Base-by-base conservation (phyloP, 2,329 filamentous ascomycete species). In the Pezicula neosporulosa region DNA sequence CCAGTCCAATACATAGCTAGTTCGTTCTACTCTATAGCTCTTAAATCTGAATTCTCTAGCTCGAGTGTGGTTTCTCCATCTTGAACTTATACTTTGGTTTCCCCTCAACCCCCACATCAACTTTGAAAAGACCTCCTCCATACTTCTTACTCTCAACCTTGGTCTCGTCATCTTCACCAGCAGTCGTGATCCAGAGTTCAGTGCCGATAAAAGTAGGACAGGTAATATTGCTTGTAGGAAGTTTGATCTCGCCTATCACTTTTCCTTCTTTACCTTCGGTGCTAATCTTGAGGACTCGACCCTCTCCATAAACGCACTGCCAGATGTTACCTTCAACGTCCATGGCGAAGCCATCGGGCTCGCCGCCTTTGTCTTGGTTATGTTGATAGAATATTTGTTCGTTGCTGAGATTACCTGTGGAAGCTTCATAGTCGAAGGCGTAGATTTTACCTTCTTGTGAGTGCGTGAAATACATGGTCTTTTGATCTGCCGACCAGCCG, bases 261-360 rank as follows among this genome's bases (percentile, higher is more conserved):
- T 84, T 73, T 3, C 90, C 90, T 47, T 78, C 70, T 62, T 84
- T 73, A 3, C 90, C 90, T 47, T 78, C 69, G 44, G 80, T 82
- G 4, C 50, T 60, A 63, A 96, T 86, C 66, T 87, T 83, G 58
- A 96, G 72, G 21, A 96, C 89, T 54, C 83, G 81, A 53, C 81
- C 76, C 56, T 87, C 88, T 49, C 90, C 90, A 65, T 90, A 94
- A n/a, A 94, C 77, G 7, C 90, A 89, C 55, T 88, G 85, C 92
- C 93, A 97, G 63, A 96, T 77, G 72, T 87, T 86, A n/a, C 90
- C 91, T 49, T 95, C 83, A 41, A 78, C 80, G 65, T 97, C 92
- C 63, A 95, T 81, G 56, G 86, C 85, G 70, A 93, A 92, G 2
- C 92, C 92, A 69, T 97, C 92, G 1, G 90, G 90, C 56, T 83